A percentile compares a stretch with the other conserved stretches of the same genome.
Conservation (phyloP, 495 filamentous ascomycete genomes). For the Aspergillus sclerotiicarbonarius region DNA sequence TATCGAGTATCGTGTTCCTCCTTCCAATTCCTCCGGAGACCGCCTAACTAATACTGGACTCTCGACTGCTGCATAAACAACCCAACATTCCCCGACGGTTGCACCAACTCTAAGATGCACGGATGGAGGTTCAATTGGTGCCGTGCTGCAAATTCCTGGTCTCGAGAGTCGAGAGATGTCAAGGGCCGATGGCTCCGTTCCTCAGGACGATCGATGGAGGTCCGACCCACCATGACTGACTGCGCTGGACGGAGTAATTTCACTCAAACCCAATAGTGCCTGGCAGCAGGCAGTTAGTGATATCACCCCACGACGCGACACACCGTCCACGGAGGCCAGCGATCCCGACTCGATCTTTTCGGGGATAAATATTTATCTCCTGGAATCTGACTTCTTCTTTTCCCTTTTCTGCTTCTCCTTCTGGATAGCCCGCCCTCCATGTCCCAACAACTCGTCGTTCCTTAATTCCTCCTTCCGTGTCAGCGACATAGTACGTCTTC, state of each 20-base stretch:
- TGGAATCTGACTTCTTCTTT: constrained; percentile 10
- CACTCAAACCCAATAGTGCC: neutral
- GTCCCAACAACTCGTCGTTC: constrained; percentile 11
- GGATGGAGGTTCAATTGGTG: constrained; percentile 1
- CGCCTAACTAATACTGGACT: no score
- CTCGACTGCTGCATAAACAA: no score
- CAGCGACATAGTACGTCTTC: neutral
- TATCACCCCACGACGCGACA: constrained; percentile 17
- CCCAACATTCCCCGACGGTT: neutral
- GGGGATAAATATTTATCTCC: constrained; percentile 3
- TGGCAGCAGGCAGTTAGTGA: constrained; percentile 2
- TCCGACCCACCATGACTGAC: constrained; percentile 6
- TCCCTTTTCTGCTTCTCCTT: constrained; percentile 9
- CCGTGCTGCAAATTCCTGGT: neutral
- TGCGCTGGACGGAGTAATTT: neutral
- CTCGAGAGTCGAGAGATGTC: no score
- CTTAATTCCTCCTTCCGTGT: constrained; percentile 11
- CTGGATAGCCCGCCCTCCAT: constrained; percentile 1
- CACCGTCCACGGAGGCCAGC: neutral
- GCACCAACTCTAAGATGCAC: neutral
- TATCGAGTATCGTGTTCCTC: no score
- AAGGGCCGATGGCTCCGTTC: neutral
- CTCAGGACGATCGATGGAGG: neutral
- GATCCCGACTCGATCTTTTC: neutral
- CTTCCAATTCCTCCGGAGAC: neutral